Conservation (phyloP, 306 rosid genomes). For the Fragaria vesca region DNA sequence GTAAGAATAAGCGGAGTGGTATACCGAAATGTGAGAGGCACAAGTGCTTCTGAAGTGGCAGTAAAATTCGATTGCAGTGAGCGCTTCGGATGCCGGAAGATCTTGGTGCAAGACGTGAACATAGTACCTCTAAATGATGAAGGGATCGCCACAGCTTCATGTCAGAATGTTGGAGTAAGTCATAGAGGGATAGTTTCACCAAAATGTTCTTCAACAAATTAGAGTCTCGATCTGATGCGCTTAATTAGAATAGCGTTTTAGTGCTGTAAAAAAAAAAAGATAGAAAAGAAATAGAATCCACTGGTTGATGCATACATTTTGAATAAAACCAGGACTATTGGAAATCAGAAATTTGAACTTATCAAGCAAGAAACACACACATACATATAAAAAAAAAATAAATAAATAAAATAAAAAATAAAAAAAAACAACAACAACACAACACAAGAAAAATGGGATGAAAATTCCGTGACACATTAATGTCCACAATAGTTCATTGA, state of each 20-base stretch:
- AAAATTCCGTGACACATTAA: neutral
- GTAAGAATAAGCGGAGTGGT: slow-evolving; percentile 53
- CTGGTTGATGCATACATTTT: too few relatives aligned
- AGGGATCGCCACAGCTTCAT: slow-evolving; percentile 35
- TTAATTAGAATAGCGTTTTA: slow-evolving; percentile 40
- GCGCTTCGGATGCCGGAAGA: slow-evolving; percentile 39
- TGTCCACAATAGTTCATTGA: slow-evolving; percentile 1
- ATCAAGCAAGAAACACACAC: too few relatives aligned
- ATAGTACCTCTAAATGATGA: slow-evolving; percentile 23
- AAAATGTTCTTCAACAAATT: slow-evolving; percentile 27
- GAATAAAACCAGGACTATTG: neutral
- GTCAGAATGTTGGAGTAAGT: slow-evolving; percentile 40
- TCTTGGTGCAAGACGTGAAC: slow-evolving; percentile 43
- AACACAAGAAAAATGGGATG: neutral
- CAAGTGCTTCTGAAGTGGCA: slow-evolving; percentile 75
- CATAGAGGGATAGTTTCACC: slow-evolving; percentile 47
- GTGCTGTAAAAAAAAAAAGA: slow-evolving; percentile 60
- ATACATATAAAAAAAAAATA: too few relatives aligned
- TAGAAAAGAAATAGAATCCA: too few relatives aligned
- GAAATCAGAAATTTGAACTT: too few relatives aligned
- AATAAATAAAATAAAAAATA: too few relatives aligned
- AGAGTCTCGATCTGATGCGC: slow-evolving; percentile 52
- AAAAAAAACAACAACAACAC: too few relatives aligned
- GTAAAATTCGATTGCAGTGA: slow-evolving; percentile 61
- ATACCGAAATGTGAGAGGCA: slow-evolving; percentile 62